These are phyloP conservation scores for Hypholoma sublateritium DNA, from an alignment of 768 basidiomycete species.

Conservation along the genomic window DNA sequence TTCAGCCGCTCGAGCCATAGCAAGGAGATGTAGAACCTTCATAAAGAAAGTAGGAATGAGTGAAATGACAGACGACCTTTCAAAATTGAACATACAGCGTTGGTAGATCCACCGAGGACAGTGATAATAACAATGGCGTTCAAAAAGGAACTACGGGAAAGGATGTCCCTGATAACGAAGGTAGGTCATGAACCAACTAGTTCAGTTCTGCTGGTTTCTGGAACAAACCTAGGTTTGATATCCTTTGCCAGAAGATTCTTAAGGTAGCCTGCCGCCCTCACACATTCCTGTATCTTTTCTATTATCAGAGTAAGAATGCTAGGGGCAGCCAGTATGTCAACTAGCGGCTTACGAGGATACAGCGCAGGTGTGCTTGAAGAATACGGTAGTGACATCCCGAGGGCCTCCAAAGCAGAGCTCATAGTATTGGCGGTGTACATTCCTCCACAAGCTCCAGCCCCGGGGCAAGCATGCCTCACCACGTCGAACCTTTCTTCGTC, in stretches of 20 bases:
- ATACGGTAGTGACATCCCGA: slow-evolving; percentile 86
- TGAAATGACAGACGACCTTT: background rate
- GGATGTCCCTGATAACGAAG: slow-evolving; percentile 34
- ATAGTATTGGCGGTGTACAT: slow-evolving; percentile 94
- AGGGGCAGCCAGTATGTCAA: background rate
- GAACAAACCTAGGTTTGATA: slow-evolving; percentile 69
- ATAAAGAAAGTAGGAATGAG: background rate
- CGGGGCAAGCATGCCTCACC: slow-evolving; percentile 82
- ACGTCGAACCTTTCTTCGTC: slow-evolving; percentile 85
- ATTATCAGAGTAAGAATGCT: slow-evolving; percentile 48
- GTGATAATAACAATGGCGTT: slow-evolving; percentile 84
- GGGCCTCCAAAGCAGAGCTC: slow-evolving; percentile 80
- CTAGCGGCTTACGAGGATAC: slow-evolving; percentile 51
- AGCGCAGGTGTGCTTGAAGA: slow-evolving; percentile 77
- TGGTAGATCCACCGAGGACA: slow-evolving; percentile 84
- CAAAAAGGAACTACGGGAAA: slow-evolving; percentile 58
- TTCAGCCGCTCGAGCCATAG: slow-evolving; percentile 83
- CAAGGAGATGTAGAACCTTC: slow-evolving; percentile 80
- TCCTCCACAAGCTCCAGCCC: slow-evolving; percentile 82
- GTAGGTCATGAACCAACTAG: background rate
- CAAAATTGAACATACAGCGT: slow-evolving; percentile 53
- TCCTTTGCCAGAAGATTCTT: slow-evolving; percentile 74
- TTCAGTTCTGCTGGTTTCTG: background rate
- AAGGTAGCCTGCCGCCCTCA: slow-evolving; percentile 74
- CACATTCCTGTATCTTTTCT: slow-evolving; percentile 85